Percentiles rank a stretch among this genome's conserved stretches.
Evolutionary conservation across 192 early-diverging fungal genomes (phyloP).

Genomic region (Chytriomyces confervae): DNA sequence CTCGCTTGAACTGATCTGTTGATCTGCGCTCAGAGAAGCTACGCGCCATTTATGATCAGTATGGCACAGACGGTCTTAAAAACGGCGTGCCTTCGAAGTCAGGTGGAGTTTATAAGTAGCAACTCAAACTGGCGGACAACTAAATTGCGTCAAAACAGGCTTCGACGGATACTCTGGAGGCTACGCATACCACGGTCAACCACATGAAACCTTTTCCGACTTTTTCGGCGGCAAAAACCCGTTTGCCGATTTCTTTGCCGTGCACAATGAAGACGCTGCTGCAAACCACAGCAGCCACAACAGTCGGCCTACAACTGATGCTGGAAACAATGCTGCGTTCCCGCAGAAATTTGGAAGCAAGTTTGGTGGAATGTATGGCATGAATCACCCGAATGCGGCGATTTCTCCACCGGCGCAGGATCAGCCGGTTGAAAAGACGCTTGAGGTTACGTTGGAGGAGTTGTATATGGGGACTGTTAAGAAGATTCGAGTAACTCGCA

Average conservation of each 20-base stretch:
- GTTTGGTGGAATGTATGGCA: constrained; percentile 64
- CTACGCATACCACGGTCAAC: constrained; percentile 59
- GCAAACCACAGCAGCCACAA: background rate
- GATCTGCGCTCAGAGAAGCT: constrained; percentile 39
- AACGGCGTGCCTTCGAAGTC: constrained; percentile 55
- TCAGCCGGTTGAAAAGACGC: constrained; percentile 44
- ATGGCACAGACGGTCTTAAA: constrained; percentile 56
- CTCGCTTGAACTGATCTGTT: constrained; percentile 2
- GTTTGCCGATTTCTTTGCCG: constrained; percentile 47
- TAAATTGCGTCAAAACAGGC: constrained; percentile 22
- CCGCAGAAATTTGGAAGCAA: constrained; percentile 55
- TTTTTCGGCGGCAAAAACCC: constrained; percentile 67
- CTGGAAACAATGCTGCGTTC: constrained; percentile 28
- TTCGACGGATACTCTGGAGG: constrained; percentile 55
- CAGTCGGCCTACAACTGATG: constrained; percentile 3
- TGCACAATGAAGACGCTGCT: constrained; percentile 29
- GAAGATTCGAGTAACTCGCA: constrained; percentile 55
- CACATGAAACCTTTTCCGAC: constrained; percentile 52
- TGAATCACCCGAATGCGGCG: constrained; percentile 44
- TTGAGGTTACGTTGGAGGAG: constrained; percentile 59
- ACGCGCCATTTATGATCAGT: constrained; percentile 64
- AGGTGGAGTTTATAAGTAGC: too few species aligned
- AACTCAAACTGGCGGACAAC: too few species aligned
- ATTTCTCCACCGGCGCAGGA: constrained; percentile 45
- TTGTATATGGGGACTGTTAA: constrained; percentile 62